phyloP scores from a whole-genome alignment of 2,329 filamentous ascomycete genomes.

The Penicillium sp. region DNA sequence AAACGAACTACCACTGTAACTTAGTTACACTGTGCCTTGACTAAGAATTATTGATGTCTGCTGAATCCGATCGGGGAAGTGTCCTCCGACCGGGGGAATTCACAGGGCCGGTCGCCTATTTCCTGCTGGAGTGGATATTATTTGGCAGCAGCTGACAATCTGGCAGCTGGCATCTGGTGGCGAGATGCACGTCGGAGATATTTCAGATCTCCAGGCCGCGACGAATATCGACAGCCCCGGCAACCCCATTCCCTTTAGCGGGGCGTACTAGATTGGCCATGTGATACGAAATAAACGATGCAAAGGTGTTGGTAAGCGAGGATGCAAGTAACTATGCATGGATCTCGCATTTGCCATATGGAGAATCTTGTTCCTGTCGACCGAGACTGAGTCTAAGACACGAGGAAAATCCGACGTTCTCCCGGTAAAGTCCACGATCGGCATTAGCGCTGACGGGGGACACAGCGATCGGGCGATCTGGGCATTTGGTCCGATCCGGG shows the following conservation, averaged over 20 bases:
- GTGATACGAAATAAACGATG: neutral
- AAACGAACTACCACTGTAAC: neutral
- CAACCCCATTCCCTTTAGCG: neutral
- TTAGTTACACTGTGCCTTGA: neutral
- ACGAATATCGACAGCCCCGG: neutral
- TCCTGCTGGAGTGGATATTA: neutral
- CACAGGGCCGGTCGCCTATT: conserved; percentile 1
- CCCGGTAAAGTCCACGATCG: neutral
- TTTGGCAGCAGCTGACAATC: neutral
- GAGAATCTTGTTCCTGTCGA: conserved; percentile 1
- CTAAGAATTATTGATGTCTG: neutral
- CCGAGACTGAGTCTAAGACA: neutral
- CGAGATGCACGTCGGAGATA: conserved; percentile 9
- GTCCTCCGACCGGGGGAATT: neutral
- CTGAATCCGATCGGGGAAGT: neutral
- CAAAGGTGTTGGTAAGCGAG: neutral
- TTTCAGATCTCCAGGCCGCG: conserved; percentile 1
- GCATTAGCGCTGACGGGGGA: conserved; percentile 5
- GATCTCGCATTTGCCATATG: neutral
- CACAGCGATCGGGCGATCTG: neutral
- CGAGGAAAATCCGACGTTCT: neutral
- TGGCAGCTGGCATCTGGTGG: conserved; percentile 5
- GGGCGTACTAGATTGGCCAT: neutral
- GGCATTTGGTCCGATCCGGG: conserved; percentile 2
- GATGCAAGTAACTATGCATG: neutral